Base-by-base conservation (phyloP, 2,329 filamentous ascomycete genomes). In the Curvularia sp. region DNA sequence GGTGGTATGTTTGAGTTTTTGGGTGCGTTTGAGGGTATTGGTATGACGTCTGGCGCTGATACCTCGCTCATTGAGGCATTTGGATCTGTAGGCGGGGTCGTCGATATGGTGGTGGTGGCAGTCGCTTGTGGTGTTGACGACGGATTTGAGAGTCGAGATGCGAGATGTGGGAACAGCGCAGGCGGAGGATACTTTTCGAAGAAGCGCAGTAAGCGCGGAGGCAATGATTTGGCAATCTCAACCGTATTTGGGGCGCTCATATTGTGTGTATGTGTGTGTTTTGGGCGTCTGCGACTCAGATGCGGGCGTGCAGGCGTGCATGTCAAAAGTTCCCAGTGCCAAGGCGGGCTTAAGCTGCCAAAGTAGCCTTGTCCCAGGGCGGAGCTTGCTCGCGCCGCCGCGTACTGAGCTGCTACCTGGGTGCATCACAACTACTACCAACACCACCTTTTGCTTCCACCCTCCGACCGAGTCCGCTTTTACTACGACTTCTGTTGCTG, bases 121-220 rank as follows among this genome's bases (percentile, higher is more conserved):
- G 63, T 51, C 38, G 69, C 39, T 28, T 53, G 47, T 45, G 62
- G 32, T 48, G 15, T 36, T 15, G 32, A n/a, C 32, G 13, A 36
- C 32, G 60, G 41, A 43, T 43, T 45, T 41, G 57, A 32, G 50
- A 62, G 51, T 57, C 63, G 49, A 27, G 68, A 53, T 53, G 64
- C 62, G 65, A 70, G 53, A 45, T 51, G 60, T 73, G 66, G 76
- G 75, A 81, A 64, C 77, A 86, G 69, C 69, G 74, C 74, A 72
- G 84, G 47, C 25, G 94, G 93, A 41, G 95, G 95, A 78, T 94
- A 97, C 65, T 91, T 90, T 56, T 90, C 89, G 79, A 99, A 90
- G 85, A 99, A 97, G 71, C 88, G 87, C 74, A 90, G 86, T 45
- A 99, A 86, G 39, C 89, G 89, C 53, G 86, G 82, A 8, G 93